These are phyloP conservation scores for Porcisia hertigi DNA, from an alignment of 208 protist genomes.

Conservation along the genomic window DNA sequence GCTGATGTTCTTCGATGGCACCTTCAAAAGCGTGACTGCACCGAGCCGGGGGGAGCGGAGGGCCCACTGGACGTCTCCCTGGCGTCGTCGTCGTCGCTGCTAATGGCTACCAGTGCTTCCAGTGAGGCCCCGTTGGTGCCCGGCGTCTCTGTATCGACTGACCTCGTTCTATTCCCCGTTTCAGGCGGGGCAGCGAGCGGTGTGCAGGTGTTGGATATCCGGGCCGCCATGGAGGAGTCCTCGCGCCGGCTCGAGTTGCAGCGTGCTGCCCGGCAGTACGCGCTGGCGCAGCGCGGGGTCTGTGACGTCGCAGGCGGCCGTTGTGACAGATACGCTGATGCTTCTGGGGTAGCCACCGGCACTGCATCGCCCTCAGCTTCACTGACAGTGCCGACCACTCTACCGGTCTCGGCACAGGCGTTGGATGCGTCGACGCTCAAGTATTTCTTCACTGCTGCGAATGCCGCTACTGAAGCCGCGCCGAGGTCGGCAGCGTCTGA, in stretches of 20 bases:
- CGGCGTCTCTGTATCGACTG: slow-evolving; percentile 19
- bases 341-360: background rate
- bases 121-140: slow-evolving; percentile 12
- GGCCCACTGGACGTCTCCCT: slow-evolving; percentile 6
- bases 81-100: slow-evolving; percentile 34
- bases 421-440: slow-evolving; percentile 19
- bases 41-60: background rate
- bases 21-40: background rate
- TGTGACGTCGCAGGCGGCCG: background rate
- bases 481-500: background rate
- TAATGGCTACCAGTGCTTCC: slow-evolving; percentile 24
- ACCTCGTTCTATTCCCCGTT: slow-evolving; percentile 29
- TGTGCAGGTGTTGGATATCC: slow-evolving; percentile 40
- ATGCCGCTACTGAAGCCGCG: background rate
- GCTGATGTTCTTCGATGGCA: slow-evolving; percentile 41
- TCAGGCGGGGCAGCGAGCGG: background rate
- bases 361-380: background rate
- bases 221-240: slow-evolving; percentile 73
- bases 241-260: slow-evolving; percentile 68
- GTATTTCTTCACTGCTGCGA: slow-evolving; percentile 17
- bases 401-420: slow-evolving; percentile 26
- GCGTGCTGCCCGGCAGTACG: slow-evolving; percentile 52
- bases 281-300: slow-evolving; percentile 65
- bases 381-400: slow-evolving; percentile 4
- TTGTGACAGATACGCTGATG: background rate